Evolutionary conservation across 352 stramenopile species (phyloP), one percentile per base, ranked within the genome.

Genomic region (Globisporangium paddicum): DNA sequence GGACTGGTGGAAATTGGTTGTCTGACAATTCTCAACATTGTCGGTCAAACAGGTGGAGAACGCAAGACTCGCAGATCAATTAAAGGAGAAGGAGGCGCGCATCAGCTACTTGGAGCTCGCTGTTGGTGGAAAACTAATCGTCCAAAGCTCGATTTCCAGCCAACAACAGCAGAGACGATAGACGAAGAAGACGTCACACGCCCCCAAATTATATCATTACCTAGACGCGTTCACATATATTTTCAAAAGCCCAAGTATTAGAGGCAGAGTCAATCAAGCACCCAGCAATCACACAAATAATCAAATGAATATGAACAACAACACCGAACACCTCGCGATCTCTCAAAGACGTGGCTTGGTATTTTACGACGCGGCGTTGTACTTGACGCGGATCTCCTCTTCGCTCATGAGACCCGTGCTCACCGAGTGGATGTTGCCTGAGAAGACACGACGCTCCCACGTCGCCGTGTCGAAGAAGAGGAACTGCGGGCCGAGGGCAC

Each of bases 341-440:
- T 28, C 28, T 45, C 37, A 73, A 51, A 68, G 65, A 74, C 58
- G 55, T 48, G 50, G 48, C 35, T 48, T 69, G 56, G 60, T 80
- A 72, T 77, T 74, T 87, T 86, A 87, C 76, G 80, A 85, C 45
- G 76, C 68, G 46, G 73, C 68, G 58, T 85, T 87, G 82, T 97
- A 98, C 80, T 98, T 98, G 65, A 98, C 95, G 76, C 92, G 88
- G 62, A 98, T 95, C 54, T 98, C 89, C 56, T 98, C 93, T 76
- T 98, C 95, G 57, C 78, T 74, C 64, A 98, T 75, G 49, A 98
- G 89, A 2, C 92, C 92, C 52, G 71, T 72, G 58, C 82, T 91
- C 61, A 98, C 76, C 51, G 73, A 77, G 66, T 81, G 75, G 60
- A 96, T 95, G 67, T 95, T 97, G 25, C 90, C 90, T 61, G 89